Evolutionary conservation across 169 alveolate species (phyloP).

Genomic region (Cyclospora cayetanensis): DNA sequence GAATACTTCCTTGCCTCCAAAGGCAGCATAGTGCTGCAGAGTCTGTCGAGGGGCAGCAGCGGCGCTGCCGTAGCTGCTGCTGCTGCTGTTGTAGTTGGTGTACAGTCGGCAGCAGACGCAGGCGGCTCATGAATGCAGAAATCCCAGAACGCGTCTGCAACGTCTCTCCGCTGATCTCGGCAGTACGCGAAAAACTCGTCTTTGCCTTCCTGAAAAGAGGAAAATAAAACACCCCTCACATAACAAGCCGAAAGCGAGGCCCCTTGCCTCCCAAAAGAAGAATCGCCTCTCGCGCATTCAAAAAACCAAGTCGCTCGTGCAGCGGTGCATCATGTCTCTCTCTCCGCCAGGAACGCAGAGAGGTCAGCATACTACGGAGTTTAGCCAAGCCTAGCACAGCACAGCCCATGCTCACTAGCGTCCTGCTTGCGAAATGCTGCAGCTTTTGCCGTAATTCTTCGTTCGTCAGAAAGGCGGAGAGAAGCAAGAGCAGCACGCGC

Average conservation of each 20-base stretch:
- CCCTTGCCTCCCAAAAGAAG: too few relatives aligned
- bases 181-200: constrained; percentile 84
- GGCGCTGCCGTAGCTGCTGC: not conserved
- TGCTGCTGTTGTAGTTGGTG: not conserved
- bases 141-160: constrained; percentile 82
- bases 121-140: constrained; percentile 71
- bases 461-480: constrained; percentile 79
- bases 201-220: constrained; percentile 77
- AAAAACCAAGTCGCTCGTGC: too few relatives aligned
- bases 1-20: not conserved
- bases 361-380: too few relatives aligned
- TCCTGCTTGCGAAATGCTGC: too few relatives aligned
- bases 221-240: not conserved
- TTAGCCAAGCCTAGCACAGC: too few relatives aligned
- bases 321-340: too few relatives aligned
- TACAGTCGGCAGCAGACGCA: not conserved
- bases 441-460: too few relatives aligned
- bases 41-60: not conserved
- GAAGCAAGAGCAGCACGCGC: constrained; percentile 77
- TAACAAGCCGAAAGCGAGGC: too few relatives aligned
- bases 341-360: too few relatives aligned
- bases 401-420: too few relatives aligned
- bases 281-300: too few relatives aligned
- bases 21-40: not conserved
- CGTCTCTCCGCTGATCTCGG: constrained; percentile 80